Evolutionary conservation across 2,329 filamentous ascomycete genomes (phyloP).

Genomic region (Talaromyces sp.): DNA sequence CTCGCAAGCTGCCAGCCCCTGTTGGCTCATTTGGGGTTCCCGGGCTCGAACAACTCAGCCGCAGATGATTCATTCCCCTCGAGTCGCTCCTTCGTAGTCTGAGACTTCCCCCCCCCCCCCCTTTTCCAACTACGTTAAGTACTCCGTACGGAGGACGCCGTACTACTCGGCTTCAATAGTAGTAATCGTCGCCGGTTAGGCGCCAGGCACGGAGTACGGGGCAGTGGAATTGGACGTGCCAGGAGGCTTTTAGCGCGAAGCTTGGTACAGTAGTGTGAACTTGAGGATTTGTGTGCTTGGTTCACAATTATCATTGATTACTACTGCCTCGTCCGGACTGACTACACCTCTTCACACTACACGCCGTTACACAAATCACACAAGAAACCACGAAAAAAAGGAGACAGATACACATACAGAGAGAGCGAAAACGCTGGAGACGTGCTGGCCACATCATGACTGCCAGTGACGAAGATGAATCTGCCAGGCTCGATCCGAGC

Average conservation of each 20-base stretch:
- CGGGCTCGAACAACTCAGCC: background rate
- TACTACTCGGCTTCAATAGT: background rate
- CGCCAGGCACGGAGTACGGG: background rate
- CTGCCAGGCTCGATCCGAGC: slow-evolving; percentile 34
- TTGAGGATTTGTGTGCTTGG: background rate
- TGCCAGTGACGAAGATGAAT: background rate
- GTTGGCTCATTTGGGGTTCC: background rate
- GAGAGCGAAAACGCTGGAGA: background rate
- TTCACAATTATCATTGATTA: too few species aligned
- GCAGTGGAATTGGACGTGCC: background rate
- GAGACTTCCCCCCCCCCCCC: background rate
- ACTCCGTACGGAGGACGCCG: too few species aligned
- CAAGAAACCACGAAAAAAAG: background rate
- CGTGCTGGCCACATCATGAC: background rate
- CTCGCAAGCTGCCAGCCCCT: background rate
- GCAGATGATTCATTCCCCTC: background rate
- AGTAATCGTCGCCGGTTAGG: background rate
- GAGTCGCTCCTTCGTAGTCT: background rate
- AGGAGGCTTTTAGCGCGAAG: background rate
- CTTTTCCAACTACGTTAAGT: background rate
- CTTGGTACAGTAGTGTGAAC: background rate
- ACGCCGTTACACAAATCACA: background rate
- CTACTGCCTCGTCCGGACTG: too few species aligned
- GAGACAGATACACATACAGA: background rate
- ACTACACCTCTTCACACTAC: too few species aligned